phyloP scores from a whole-genome alignment of 2,329 filamentous ascomycete species.

The Albophoma yamanashiensis region DNA sequence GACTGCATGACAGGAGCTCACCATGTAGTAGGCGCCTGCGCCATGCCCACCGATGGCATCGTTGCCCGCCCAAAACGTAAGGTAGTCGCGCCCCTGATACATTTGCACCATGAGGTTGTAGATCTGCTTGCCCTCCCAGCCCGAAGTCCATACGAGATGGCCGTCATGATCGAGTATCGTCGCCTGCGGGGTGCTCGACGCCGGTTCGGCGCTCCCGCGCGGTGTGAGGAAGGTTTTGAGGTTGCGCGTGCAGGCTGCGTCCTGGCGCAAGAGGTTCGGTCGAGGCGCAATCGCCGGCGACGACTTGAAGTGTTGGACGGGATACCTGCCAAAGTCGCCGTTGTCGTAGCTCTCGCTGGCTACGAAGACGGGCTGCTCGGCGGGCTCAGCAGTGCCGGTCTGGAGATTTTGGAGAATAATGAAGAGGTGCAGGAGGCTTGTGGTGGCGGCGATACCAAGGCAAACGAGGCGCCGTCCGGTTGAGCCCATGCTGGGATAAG shows the following conservation, averaged over 20 bases:
- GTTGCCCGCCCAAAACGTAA: constrained; percentile 23
- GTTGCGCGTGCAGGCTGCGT: constrained; percentile 20
- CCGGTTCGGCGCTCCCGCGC: constrained; percentile 15
- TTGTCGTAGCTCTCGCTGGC: constrained; percentile 11
- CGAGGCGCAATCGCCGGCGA: constrained; percentile 12
- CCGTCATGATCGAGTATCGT: constrained; percentile 29
- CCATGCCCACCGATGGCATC: constrained; percentile 29
- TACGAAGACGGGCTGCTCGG: constrained; percentile 1
- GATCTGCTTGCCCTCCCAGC: constrained; percentile 14
- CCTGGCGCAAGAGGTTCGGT: constrained; percentile 14
- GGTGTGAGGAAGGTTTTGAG: constrained; percentile 23
- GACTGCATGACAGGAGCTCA: constrained; percentile 3
- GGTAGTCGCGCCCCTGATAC: constrained; percentile 6
- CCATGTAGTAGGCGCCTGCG: constrained; percentile 33
- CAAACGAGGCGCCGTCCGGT: neutral
- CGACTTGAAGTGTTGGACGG: constrained; percentile 11
- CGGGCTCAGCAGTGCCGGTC: neutral
- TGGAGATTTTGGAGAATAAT: neutral
- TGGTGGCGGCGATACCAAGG: neutral
- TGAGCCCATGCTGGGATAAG: neutral
- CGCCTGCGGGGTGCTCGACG: constrained; percentile 18
- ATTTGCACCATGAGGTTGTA: constrained; percentile 11
- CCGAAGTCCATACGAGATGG: constrained; percentile 25
- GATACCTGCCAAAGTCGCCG: constrained; percentile 11
- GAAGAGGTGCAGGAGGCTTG: neutral